Evolutionary conservation across 768 basidiomycete species (phyloP).

Genomic region (Dioszegia aurantiaca): DNA sequence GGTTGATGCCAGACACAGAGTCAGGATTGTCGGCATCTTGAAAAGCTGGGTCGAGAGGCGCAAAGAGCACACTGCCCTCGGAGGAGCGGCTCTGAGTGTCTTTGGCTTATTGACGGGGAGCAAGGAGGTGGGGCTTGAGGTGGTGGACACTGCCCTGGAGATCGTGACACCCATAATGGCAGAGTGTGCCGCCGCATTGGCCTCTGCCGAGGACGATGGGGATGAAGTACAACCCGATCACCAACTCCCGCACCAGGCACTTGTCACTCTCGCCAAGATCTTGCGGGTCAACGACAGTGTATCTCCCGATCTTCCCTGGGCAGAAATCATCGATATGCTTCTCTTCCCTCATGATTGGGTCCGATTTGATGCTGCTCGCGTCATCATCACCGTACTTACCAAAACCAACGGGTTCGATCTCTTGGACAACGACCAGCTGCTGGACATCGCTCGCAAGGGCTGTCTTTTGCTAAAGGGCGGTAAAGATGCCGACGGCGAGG

Average conservation of each 20-base stretch:
- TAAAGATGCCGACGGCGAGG: constrained; percentile 68
- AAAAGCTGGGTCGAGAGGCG: constrained; percentile 72
- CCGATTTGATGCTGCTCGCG: constrained; percentile 70
- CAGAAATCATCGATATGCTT: constrained; percentile 63
- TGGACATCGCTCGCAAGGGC: constrained; percentile 68
- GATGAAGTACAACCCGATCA: constrained; percentile 62
- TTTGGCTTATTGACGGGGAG: constrained; percentile 57
- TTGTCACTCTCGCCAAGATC: constrained; percentile 66
- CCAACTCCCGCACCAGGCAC: constrained; percentile 76
- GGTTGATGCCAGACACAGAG: constrained; percentile 62
- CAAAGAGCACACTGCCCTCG: constrained; percentile 61
- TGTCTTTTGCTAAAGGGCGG: constrained; percentile 77
- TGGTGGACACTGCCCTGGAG: constrained; percentile 15
- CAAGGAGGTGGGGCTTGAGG: background rate
- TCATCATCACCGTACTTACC: constrained; percentile 63
- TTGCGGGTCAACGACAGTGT: constrained; percentile 33
- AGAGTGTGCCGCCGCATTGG: constrained; percentile 50
- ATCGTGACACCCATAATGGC: constrained; percentile 51
- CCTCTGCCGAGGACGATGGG: constrained; percentile 56
- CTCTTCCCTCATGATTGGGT: constrained; percentile 95
- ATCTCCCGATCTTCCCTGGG: constrained; percentile 56
- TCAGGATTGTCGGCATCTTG: constrained; percentile 65
- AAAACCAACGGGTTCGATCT: constrained; percentile 3
- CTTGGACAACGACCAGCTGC: constrained; percentile 53
- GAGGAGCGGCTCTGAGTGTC: constrained; percentile 73